Evolutionary conservation across 2,329 filamentous ascomycete species (phyloP).

Genomic region (Clathrospora elynae): DNA sequence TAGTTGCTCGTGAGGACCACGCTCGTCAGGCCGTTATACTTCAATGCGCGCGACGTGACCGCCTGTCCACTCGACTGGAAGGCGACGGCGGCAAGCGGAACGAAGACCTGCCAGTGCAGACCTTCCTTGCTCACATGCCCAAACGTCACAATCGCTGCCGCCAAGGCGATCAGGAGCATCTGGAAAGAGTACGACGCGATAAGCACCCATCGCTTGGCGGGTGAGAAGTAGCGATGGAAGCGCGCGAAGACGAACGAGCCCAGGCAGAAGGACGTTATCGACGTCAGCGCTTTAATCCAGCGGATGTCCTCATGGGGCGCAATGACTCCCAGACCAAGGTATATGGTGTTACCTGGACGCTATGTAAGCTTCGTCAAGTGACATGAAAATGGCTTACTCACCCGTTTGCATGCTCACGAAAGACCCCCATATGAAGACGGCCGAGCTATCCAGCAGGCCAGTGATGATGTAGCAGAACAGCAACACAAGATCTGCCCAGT

Average conservation of each 20-base stretch:
- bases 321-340: constrained; percentile 74
- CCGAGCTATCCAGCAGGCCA: constrained; percentile 75
- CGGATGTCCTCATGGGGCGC: constrained; percentile 59
- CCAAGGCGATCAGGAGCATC: constrained; percentile 48
- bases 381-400: constrained; percentile 40
- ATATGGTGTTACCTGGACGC: constrained; percentile 71
- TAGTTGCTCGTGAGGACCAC: constrained; percentile 83
- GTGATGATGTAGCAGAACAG: constrained; percentile 77
- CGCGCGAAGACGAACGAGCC: constrained; percentile 73
- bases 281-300: constrained; percentile 74
- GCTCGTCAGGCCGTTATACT: constrained; percentile 73
- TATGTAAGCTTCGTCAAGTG: constrained; percentile 17
- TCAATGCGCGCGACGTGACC: constrained; percentile 71
- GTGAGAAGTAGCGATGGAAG: constrained; percentile 68
- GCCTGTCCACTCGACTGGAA: constrained; percentile 81
- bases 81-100: constrained; percentile 71
- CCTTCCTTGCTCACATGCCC: constrained; percentile 45
- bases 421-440: constrained; percentile 76
- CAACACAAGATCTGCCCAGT: constrained; percentile 70
- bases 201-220: constrained; percentile 68
- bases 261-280: constrained; percentile 71
- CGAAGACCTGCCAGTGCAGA: constrained; percentile 59
- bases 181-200: constrained; percentile 53
- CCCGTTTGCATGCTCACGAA: constrained; percentile 87
- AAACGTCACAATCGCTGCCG: constrained; percentile 53